These are phyloP conservation scores for Coprinellus aureogranulatus DNA, from an alignment of 768 basidiomycete species.

Conservation along the genomic window DNA sequence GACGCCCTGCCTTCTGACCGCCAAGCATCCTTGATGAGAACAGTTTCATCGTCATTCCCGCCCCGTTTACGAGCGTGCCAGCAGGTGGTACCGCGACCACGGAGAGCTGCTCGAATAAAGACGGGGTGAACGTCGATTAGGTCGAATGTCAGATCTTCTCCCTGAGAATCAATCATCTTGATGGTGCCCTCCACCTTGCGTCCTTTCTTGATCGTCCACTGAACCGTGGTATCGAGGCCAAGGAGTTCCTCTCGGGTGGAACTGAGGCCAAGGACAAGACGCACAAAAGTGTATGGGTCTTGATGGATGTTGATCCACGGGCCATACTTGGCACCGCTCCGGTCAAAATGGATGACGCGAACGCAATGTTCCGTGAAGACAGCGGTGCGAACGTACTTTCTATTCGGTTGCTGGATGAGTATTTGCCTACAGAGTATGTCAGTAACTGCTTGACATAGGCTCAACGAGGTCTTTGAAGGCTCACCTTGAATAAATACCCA, in stretches of 20 bases:
- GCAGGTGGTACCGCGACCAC: constrained; percentile 2
- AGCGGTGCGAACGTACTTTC: not conserved
- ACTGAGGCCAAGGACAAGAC: not conserved
- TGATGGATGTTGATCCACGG: not conserved
- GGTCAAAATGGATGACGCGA: not conserved
- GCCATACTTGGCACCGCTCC: not conserved
- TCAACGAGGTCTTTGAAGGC: not conserved
- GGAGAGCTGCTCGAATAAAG: not conserved
- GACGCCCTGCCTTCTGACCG: not conserved
- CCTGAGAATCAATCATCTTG: not conserved
- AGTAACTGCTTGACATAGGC: not conserved
- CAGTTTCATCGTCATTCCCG: not conserved
- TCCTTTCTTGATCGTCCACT: not conserved
- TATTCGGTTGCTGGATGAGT: not conserved
- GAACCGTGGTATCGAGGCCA: not conserved
- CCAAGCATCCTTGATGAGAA: not conserved
- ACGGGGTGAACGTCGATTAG: not conserved
- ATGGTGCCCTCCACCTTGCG: not conserved
- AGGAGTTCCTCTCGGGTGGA: not conserved
- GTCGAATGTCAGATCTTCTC: not conserved
- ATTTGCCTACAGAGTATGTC: not conserved
- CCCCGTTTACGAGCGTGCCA: not conserved
- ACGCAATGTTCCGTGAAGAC: not conserved
- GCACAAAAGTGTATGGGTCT: not conserved
- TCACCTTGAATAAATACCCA: not conserved